These are phyloP conservation scores for Penicillium sp. DNA, from an alignment of 2,329 filamentous ascomycete genomes.

Conservation along the genomic window DNA sequence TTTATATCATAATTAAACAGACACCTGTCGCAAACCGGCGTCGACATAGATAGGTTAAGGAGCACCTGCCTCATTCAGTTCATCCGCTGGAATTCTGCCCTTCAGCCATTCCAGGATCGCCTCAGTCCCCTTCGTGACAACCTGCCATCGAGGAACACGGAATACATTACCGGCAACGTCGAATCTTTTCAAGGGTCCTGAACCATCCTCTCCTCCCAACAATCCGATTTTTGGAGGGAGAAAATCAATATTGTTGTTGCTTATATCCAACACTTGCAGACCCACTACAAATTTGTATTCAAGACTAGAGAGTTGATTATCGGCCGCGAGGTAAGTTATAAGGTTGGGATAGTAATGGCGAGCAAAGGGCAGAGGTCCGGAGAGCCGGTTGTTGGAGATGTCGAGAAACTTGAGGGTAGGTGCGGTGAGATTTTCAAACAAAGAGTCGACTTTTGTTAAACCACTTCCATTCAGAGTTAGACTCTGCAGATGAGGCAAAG, in stretches of 20 bases:
- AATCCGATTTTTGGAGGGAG: slow-evolving; percentile 78
- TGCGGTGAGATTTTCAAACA: slow-evolving; percentile 66
- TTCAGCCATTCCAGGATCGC: slow-evolving; percentile 76
- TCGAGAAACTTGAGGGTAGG: slow-evolving; percentile 74
- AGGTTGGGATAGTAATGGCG: slow-evolving; percentile 67
- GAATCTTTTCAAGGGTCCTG: slow-evolving; percentile 59
- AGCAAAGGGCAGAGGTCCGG: slow-evolving; percentile 61
- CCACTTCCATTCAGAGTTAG: slow-evolving; percentile 72
- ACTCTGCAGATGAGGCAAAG: slow-evolving; percentile 70
- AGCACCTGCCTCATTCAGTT: slow-evolving; percentile 27
- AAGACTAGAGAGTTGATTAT: slow-evolving; percentile 74
- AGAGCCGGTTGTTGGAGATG: slow-evolving; percentile 76
- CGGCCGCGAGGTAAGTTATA: slow-evolving; percentile 65
- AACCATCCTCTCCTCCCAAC: slow-evolving; percentile 55
- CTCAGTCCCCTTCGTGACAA: slow-evolving; percentile 83
- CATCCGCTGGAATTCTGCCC: slow-evolving; percentile 62
- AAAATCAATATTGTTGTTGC: slow-evolving; percentile 79
- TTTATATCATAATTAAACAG: not conserved
- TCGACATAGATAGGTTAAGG: not conserved
- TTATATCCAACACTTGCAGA: slow-evolving; percentile 70
- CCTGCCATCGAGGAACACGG: slow-evolving; percentile 76
- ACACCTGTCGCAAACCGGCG: not conserved
- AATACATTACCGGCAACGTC: slow-evolving; percentile 85
- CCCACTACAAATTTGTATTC: slow-evolving; percentile 71
- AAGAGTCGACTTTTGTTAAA: slow-evolving; percentile 64